Evolutionary conservation across 2,329 filamentous ascomycete species (phyloP).

Genomic region (Fusarium vanettenii): DNA sequence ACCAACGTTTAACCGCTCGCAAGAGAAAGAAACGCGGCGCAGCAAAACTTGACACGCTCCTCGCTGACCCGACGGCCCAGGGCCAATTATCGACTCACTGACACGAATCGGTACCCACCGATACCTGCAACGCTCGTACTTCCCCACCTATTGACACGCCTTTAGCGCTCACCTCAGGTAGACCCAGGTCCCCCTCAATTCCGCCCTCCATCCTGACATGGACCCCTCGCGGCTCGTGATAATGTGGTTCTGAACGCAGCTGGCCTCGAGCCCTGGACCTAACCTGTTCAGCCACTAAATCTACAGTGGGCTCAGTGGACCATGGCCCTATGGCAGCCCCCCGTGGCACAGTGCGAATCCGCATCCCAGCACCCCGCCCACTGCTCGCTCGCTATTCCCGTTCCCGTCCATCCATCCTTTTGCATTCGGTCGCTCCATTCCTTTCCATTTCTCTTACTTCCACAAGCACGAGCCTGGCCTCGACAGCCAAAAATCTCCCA

Average conservation of each 20-base stretch:
- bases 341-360: constrained; percentile 36
- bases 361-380: constrained; percentile 3
- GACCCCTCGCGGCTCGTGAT: constrained; percentile 20
- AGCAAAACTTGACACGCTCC: not conserved
- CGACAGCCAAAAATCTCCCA: constrained; percentile 44
- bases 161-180: constrained; percentile 39
- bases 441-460: constrained; percentile 38
- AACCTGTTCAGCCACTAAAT: constrained; percentile 26
- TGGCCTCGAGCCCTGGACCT: constrained; percentile 12
- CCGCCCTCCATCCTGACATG: constrained; percentile 5
- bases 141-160: constrained; percentile 34
- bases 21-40: not conserved
- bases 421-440: constrained; percentile 42
- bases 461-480: constrained; percentile 37
- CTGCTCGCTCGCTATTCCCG: constrained; percentile 37
- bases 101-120: constrained; percentile 26
- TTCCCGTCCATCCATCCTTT: constrained; percentile 43
- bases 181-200: constrained; percentile 36
- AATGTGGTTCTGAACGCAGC: not conserved
- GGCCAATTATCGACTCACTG: constrained; percentile 14
- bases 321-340: constrained; percentile 25
- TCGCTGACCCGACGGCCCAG: not conserved
- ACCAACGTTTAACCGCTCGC: not conserved
- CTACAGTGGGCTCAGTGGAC: constrained; percentile 33
- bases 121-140: constrained; percentile 18